Conservation (phyloP, 2,329 filamentous ascomycete species). For the Claviceps citrina region DNA sequence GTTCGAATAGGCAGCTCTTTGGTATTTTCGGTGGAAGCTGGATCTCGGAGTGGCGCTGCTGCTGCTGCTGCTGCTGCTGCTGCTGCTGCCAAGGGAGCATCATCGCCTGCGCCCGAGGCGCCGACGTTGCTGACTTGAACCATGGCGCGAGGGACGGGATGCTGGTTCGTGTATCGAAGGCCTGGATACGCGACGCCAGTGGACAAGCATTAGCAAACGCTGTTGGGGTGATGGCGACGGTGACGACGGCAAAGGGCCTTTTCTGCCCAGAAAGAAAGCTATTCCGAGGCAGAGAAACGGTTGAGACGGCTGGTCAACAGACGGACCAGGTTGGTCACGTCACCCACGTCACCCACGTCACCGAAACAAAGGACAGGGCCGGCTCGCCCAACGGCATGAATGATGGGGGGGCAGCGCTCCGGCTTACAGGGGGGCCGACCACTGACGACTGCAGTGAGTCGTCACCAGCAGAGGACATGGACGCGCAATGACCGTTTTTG, state of each 20-base stretch:
- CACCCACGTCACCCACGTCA: too few species aligned
- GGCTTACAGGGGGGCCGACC: too few species aligned
- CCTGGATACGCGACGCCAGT: not conserved
- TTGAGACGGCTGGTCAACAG: not conserved
- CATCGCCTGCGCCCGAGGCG: not conserved
- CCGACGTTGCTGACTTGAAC: conserved; percentile 1
- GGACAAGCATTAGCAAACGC: not conserved
- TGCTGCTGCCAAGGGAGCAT: too few species aligned
- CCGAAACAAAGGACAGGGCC: not conserved
- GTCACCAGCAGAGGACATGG: too few species aligned
- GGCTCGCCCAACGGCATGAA: too few species aligned
- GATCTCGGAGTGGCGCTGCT: not conserved
- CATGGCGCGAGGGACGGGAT: not conserved
- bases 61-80: not conserved
- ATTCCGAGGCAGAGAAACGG: not conserved
- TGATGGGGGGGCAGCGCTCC: too few species aligned
- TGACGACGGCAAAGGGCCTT: not conserved
- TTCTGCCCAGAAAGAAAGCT: not conserved
- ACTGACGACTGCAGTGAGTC: too few species aligned
- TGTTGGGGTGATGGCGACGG: not conserved
- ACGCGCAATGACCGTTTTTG: too few species aligned
- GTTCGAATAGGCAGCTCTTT: conserved; percentile 17
- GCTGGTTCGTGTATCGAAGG: not conserved
- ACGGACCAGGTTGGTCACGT: too few species aligned
- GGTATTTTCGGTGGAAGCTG: conserved; percentile 6